phyloP scores from a whole-genome alignment of 169 alveolate genomes.

The Prorocentrum cordatum region DNA sequence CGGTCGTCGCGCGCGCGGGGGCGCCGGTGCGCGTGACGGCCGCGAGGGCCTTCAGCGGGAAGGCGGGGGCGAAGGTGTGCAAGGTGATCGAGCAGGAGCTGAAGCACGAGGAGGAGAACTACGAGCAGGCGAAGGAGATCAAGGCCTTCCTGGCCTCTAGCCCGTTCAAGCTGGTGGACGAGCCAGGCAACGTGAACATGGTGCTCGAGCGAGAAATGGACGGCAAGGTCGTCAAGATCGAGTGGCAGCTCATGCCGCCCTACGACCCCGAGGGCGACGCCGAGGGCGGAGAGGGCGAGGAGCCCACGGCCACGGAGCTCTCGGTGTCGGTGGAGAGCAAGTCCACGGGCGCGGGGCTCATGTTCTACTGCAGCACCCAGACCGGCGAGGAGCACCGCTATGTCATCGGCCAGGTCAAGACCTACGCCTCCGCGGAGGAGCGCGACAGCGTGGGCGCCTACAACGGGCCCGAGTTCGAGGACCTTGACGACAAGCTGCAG shows the following conservation, averaged over 20 bases:
- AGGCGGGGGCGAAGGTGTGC: no score
- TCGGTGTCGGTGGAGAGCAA: conserved; percentile 49
- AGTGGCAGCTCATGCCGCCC: conserved; percentile 60
- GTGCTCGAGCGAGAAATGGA: background rate
- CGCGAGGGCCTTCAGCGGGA: no score
- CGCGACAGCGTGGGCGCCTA: conserved; percentile 71
- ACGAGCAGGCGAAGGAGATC: no score
- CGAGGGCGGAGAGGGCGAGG: conserved; percentile 41
- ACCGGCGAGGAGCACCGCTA: conserved; percentile 66
- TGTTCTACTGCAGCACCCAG: conserved; percentile 67
- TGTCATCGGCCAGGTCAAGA: conserved; percentile 24
- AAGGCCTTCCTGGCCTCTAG: no score
- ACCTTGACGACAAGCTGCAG: conserved; percentile 84
- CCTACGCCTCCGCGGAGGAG: conserved; percentile 68
- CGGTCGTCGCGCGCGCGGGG: no score
- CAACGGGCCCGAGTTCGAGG: conserved; percentile 89
- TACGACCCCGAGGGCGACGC: conserved; percentile 49
- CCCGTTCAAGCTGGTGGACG: no score
- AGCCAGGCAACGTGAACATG: background rate
- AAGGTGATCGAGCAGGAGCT: no score
- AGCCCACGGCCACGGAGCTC: conserved; percentile 23
- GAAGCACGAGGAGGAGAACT: no score
- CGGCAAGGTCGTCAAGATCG: background rate
- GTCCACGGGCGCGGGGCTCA: conserved; percentile 29
- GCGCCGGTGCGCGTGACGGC: no score